Evolutionary conservation across 441 rosid genomes (phyloP).

Genomic region (Populus trichocarpa): DNA sequence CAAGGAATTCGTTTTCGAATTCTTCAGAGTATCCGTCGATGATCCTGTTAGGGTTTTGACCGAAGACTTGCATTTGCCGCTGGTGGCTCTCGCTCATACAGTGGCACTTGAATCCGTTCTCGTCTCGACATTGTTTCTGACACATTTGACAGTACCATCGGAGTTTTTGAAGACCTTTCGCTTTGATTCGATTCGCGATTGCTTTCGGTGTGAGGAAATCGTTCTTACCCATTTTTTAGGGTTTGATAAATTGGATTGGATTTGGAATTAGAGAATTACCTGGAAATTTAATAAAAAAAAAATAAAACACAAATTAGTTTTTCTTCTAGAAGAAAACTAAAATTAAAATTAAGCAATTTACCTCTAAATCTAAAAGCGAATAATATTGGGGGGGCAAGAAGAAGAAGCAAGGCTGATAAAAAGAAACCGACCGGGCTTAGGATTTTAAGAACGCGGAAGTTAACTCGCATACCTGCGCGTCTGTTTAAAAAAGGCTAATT

Average conservation of each 20-base stretch:
- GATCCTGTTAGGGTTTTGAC: constrained; percentile 68
- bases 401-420: background rate
- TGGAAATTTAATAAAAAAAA: background rate
- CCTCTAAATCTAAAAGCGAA: background rate
- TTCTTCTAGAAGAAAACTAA: background rate
- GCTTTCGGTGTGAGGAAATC: constrained; percentile 86
- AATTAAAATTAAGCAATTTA: background rate
- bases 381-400: too few relatives aligned
- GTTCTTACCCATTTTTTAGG: constrained; percentile 59
- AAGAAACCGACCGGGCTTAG: background rate
- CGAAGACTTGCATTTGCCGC: constrained; percentile 90
- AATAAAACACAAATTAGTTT: background rate
- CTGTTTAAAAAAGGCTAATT: background rate
- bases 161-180: constrained; percentile 94
- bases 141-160: constrained; percentile 99
- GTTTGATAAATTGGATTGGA: background rate
- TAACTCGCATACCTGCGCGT: background rate
- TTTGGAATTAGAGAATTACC: background rate
- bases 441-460: background rate
- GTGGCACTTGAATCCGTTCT: constrained; percentile 97
- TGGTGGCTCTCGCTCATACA: constrained; percentile 98
- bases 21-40: constrained; percentile 87
- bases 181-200: constrained; percentile 83
- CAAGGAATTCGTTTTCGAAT: constrained; percentile 71
- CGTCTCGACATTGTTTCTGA: constrained; percentile 94